Percentiles rank a stretch among this genome's conserved stretches.
phyloP scores from a whole-genome alignment of 352 stramenopile species.

The Globisporangium echinulatum region DNA sequence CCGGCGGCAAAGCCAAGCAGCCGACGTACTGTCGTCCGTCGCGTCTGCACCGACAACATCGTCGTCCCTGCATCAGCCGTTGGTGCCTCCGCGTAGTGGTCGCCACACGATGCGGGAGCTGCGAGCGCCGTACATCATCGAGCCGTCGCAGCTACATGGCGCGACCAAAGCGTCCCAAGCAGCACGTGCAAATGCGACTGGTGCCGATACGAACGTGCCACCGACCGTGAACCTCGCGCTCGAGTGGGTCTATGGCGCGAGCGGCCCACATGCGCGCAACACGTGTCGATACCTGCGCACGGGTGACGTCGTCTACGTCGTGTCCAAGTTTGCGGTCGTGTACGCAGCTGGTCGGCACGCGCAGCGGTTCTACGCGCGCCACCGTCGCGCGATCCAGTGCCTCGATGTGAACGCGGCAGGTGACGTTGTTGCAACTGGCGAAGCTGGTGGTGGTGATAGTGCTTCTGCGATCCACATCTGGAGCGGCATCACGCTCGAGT shows the following conservation, averaged over 20 bases:
- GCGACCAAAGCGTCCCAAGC: conserved; percentile 1
- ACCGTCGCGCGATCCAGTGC: conserved; percentile 52
- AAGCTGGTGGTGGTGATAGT: conserved; percentile 3
- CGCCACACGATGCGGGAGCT: conserved; percentile 13
- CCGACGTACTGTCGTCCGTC: background rate
- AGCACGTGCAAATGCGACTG: background rate
- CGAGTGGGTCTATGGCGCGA: conserved; percentile 75
- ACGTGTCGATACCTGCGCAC: conserved; percentile 39
- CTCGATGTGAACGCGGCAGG: conserved; percentile 48
- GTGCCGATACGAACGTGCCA: conserved; percentile 18
- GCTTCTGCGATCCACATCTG: conserved; percentile 54
- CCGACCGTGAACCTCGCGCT: conserved; percentile 59
- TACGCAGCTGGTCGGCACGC: conserved; percentile 50
- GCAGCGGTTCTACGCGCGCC: conserved; percentile 69
- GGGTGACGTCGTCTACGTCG: conserved; percentile 63
- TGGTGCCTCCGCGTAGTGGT: background rate
- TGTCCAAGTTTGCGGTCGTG: conserved; percentile 70
- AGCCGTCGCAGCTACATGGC: conserved; percentile 18
- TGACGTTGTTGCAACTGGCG: conserved; percentile 64
- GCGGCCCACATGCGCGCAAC: conserved; percentile 36
- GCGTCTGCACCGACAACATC: background rate
- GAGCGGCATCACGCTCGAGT: conserved; percentile 55
- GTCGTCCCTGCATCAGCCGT: background rate
- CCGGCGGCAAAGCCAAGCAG: too few species aligned
- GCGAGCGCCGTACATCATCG: conserved; percentile 40